Evolutionary conservation across 768 basidiomycete species (phyloP), one percentile per base, ranked within the genome.

Genomic region (Gymnopilus dilepis): DNA sequence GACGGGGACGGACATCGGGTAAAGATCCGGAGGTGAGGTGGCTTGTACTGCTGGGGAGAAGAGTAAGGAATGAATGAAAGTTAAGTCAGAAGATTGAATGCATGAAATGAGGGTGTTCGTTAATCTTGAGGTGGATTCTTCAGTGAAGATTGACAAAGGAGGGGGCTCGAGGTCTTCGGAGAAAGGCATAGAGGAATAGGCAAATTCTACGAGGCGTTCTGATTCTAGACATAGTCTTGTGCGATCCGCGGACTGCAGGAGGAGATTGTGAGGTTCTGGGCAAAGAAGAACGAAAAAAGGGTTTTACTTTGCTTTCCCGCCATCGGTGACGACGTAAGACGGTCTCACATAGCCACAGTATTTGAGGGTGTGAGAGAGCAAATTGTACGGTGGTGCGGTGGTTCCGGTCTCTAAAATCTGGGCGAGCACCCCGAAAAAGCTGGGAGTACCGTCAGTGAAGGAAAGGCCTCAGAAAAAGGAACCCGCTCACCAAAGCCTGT

Each of bases 371-470:
- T 4, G 78, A 66, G 7, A 89, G 71, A 7, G 90, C 83, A 66
- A 88, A 90, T 60, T 92, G 89, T 31, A 91, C 74, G 15, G 91
- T 82, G 24, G 90, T 88, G 12, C 89, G 85, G 67, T 90, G 83
- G 64, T 91, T 88, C 51, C 83, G 78, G 71, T 92, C 91, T 59
- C 87, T 82, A 65, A 86, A 79, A 74, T 92, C 91, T 38, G 91
- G 88, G 28, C 88, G 81, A 34, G 91, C 88, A 43, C 88, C 89
- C 70, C 88, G 84, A 6, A 79, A 80, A 54, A 93, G 83, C 87
- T 90, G 68, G 56, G 31, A 51, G 62, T 41, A 31, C 2, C 21
- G 31, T 60, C 31, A 45, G 59, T 37, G 52, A 51, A 40, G 21
- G 34, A 59, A 41, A 31, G 56, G 31, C 22, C 21, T 43, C 56